These are phyloP conservation scores for Schizosaccharomyces octosporus DNA, from an alignment of 805 yeast genomes.

Conservation along the genomic window DNA sequence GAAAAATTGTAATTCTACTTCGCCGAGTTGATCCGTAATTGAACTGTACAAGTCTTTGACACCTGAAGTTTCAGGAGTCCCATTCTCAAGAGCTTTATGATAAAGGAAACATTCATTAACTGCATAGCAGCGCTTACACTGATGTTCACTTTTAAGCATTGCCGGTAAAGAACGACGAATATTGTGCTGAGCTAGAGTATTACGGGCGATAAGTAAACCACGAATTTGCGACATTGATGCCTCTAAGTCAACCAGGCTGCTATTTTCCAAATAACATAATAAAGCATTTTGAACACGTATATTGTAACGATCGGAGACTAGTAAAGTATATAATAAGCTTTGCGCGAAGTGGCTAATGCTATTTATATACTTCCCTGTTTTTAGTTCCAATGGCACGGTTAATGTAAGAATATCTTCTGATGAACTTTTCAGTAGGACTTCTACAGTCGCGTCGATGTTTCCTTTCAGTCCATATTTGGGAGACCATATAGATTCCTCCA, in stretches of 20 bases:
- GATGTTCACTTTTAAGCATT: constrained; percentile 1
- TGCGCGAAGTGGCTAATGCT: constrained; percentile 61
- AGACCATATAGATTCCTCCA: constrained; percentile 82
- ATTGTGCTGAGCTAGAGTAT: constrained; percentile 35
- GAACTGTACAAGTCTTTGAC: constrained; percentile 25
- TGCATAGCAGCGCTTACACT: constrained; percentile 11
- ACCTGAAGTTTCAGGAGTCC: constrained; percentile 30
- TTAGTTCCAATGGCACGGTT: constrained; percentile 61
- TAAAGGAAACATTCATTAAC: constrained; percentile 11
- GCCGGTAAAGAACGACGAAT: constrained; percentile 14
- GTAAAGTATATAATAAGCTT: constrained; percentile 52
- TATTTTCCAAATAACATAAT: constrained; percentile 46
- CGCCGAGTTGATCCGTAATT: constrained; percentile 27
- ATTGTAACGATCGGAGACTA: constrained; percentile 52
- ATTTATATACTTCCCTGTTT: constrained; percentile 42
- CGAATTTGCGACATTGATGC: constrained; percentile 32
- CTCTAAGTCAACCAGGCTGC: constrained; percentile 29
- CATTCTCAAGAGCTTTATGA: constrained; percentile 35
- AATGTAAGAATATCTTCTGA: not conserved
- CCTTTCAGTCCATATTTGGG: constrained; percentile 80
- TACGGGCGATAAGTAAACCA: constrained; percentile 46
- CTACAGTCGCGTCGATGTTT: constrained; percentile 53
- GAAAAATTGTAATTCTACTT: constrained; percentile 29
- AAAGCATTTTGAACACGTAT: constrained; percentile 10
- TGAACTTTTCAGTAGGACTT: constrained; percentile 17